Percentiles rank a stretch among this genome's conserved stretches.
These are phyloP conservation scores for Papiliotrema fonsecae DNA, from an alignment of 1,284 basidiomycete genomes.

Conservation along the genomic window DNA sequence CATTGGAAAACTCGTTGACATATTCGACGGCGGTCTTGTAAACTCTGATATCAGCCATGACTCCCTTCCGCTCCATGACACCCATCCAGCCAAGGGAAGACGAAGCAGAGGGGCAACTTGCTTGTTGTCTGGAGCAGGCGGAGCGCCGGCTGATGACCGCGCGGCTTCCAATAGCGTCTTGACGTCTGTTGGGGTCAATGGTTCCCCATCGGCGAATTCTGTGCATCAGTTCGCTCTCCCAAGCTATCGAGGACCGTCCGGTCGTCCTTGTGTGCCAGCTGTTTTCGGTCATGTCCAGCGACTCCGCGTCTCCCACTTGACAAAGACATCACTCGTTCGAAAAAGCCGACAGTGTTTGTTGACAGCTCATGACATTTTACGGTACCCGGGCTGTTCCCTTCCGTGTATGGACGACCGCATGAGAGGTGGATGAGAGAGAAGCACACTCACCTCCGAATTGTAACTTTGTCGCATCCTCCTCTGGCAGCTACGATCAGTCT, in stretches of 20 bases:
- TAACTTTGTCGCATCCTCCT: constrained; percentile 45
- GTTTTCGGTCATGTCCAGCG: neutral
- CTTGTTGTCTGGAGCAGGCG: constrained; percentile 44
- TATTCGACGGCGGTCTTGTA: constrained; percentile 41
- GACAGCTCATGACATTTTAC: neutral
- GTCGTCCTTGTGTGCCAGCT: neutral
- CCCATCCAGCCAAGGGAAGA: no score
- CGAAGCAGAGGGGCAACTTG: constrained; percentile 15
- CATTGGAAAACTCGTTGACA: constrained; percentile 38
- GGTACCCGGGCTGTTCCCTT: neutral
- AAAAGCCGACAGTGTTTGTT: neutral
- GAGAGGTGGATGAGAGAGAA: neutral
- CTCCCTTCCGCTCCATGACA: neutral
- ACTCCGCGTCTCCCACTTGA: no score
- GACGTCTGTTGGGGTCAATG: constrained; percentile 41
- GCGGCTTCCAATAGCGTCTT: constrained; percentile 26
- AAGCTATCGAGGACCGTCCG: neutral
- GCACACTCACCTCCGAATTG: constrained; percentile 38
- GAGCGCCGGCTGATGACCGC: constrained; percentile 26
- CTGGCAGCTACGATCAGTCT: constrained; percentile 9
- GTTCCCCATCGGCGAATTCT: constrained; percentile 44
- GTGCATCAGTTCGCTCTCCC: neutral
- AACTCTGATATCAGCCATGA: constrained; percentile 20
- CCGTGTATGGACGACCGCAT: neutral
- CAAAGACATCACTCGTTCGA: neutral